These are phyloP conservation scores for Collybia mongolica DNA, from an alignment of 768 basidiomycete genomes.

Conservation along the genomic window DNA sequence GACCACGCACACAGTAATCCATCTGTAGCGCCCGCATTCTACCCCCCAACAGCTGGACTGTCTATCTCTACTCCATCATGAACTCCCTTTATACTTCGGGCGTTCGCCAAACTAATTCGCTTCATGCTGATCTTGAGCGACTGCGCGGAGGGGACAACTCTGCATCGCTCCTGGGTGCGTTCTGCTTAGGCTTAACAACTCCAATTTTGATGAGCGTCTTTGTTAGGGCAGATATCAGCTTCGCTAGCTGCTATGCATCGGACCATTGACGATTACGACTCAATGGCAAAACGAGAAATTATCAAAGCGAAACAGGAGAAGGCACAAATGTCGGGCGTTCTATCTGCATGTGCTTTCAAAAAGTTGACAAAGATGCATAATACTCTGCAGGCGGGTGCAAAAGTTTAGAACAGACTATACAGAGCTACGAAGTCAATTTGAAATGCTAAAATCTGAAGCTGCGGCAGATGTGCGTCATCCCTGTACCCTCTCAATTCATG, in stretches of 20 bases:
- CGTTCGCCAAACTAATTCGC: constrained; percentile 85
- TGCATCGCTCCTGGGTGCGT: constrained; percentile 79
- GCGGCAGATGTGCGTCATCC: constrained; percentile 38
- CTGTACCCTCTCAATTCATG: not conserved
- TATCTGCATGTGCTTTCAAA: constrained; percentile 1
- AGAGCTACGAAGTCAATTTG: constrained; percentile 82
- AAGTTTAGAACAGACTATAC: constrained; percentile 88
- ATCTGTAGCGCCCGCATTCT: no score
- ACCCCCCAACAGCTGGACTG: constrained; percentile 6
- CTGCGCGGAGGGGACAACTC: constrained; percentile 80
- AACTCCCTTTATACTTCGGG: constrained; percentile 95
- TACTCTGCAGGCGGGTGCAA: constrained; percentile 72
- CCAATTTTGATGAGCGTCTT: constrained; percentile 18
- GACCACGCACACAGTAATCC: no score
- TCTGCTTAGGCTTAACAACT: not conserved
- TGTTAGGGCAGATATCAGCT: constrained; percentile 94
- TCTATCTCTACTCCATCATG: constrained; percentile 45
- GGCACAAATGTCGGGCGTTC: constrained; percentile 70
- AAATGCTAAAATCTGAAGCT: constrained; percentile 66
- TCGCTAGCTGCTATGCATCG: constrained; percentile 92
- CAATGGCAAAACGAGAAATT: constrained; percentile 94
- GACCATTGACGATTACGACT: constrained; percentile 96
- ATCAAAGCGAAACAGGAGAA: constrained; percentile 97
- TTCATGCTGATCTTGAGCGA: constrained; percentile 84
- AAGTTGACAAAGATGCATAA: constrained; percentile 1